Evolutionary conservation across 2,329 filamentous ascomycete genomes (phyloP).

Genomic region (Talaromyces amestolkiae): DNA sequence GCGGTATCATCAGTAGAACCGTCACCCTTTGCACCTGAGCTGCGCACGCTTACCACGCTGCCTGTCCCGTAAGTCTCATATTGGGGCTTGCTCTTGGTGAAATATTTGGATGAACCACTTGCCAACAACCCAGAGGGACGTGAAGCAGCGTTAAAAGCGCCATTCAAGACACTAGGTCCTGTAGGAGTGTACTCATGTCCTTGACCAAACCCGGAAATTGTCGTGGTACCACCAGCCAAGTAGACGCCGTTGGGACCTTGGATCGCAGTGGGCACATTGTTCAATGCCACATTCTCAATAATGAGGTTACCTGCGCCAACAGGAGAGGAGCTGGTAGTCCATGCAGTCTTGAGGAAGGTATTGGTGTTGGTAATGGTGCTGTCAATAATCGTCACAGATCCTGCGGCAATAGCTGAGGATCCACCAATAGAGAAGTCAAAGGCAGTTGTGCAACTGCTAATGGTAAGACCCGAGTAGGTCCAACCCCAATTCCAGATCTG

Average conservation of each 20-base stretch:
- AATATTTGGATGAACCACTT: constrained; percentile 44
- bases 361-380: constrained; percentile 51
- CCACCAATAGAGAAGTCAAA: constrained; percentile 51
- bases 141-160: constrained; percentile 43
- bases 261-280: constrained; percentile 49
- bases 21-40: constrained; percentile 49
- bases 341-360: constrained; percentile 52
- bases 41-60: constrained; percentile 47
- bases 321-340: constrained; percentile 40
- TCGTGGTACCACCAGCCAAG: constrained; percentile 35
- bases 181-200: constrained; percentile 46
- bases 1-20: constrained; percentile 59
- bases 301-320: constrained; percentile 51
- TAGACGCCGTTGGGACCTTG: constrained; percentile 38
- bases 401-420: constrained; percentile 46
- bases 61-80: constrained; percentile 43
- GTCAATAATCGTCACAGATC: constrained; percentile 59
- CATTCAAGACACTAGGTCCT: constrained; percentile 46
- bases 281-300: constrained; percentile 55
- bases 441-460: constrained; percentile 54
- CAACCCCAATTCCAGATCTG: constrained; percentile 62
- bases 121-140: constrained; percentile 47
- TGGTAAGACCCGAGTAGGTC: constrained; percentile 51
- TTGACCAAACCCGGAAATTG: constrained; percentile 44
- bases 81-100: constrained; percentile 53